Conservation (phyloP, 345 rosid species). For the Abelmoschus esculentus region DNA sequence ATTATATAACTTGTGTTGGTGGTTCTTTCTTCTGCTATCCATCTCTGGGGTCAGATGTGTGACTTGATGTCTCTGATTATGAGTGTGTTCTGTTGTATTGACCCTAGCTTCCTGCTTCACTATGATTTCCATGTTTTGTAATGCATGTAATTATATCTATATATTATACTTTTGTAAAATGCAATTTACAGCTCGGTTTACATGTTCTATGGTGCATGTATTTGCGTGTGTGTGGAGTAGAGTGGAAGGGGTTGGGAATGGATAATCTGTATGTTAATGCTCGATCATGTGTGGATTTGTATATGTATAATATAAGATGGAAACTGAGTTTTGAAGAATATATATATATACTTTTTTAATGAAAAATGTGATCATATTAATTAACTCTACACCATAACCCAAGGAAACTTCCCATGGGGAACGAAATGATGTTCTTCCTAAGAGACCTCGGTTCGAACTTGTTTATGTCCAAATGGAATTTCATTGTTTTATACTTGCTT, state of each 20-base stretch:
- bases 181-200: not conserved
- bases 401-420: too few species aligned
- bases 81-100: constrained; percentile 26
- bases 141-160: constrained; percentile 16
- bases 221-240: not conserved
- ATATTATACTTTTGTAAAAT: constrained; percentile 3
- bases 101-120: constrained; percentile 15
- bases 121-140: constrained; percentile 3
- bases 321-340: not conserved
- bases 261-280: not conserved
- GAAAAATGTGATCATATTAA: too few species aligned
- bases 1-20: constrained; percentile 25
- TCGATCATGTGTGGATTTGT: not conserved
- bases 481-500: too few species aligned
- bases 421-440: too few species aligned
- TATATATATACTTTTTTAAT: too few species aligned
- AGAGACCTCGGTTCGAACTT: too few species aligned
- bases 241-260: not conserved
- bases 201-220: not conserved
- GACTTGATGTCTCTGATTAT: constrained; percentile 22
- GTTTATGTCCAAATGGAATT: too few species aligned
- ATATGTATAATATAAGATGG: too few species aligned
- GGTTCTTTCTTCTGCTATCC: constrained; percentile 4
- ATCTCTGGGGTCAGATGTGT: constrained; percentile 15
- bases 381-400: too few species aligned